Base-by-base conservation (phyloP, 169 alveolate species). In the Plasmodium gallinaceum region DNA sequence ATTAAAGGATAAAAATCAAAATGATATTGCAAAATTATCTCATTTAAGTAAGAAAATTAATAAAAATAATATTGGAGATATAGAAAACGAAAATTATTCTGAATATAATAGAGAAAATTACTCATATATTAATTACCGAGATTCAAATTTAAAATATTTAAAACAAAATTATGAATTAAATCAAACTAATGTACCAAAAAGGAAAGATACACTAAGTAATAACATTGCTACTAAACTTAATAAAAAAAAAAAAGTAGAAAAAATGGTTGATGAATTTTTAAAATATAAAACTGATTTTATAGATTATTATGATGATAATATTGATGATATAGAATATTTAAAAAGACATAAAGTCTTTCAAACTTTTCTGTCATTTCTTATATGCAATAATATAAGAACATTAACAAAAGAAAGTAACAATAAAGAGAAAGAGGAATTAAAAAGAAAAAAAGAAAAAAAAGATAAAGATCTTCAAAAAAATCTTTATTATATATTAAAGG, bases 381-480 rank as follows among this genome's bases (percentile, higher is more conserved):
- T 92, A 43, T 94, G 96, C 42, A 94, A 94, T 90, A 88, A 91
- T 52, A 94, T 94, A 51, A 92, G 93, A 42, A 93, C 96, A 12
- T 88, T 90, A 24, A 58, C 74, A 32, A 88, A 69, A 64, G 90
- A 73, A 45, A 43, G 32, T 64, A 54, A 24, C 60, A 66, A 48
- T 6, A 68, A 71, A 22, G 86, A 66, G 24, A 74, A 68, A 51
- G 88, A 24, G 37, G 64, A 88, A 66, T 51, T 12, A 8, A 75
- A 71, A 69, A 90, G 51, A 75, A 89, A 78, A 51, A 45, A 91
- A 91, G 89, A 66, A 78, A 58, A 78, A 66, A 54, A 64, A 64
- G 89, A 32, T 70, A 93, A 90, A 88, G 95, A 88, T 93, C 88
- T 58, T 22, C 74, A 74, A 62, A 57, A 85, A 93, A 92, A 88